Base-by-base conservation (phyloP, 441 rosid genomes). In the Pelargonium cotyledonis region DNA sequence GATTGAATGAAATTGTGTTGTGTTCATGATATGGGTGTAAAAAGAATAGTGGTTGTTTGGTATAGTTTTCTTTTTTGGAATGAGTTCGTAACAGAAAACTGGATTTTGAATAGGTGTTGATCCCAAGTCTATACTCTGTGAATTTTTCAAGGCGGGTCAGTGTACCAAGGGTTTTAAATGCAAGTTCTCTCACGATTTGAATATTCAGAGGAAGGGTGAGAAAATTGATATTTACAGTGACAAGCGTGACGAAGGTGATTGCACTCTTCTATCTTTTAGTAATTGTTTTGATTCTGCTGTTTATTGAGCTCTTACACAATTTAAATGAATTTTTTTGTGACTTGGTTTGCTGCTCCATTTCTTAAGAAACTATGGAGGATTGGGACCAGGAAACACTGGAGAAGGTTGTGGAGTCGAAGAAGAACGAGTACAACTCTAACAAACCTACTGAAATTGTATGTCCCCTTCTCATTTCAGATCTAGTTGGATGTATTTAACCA, bases 321-420 rank as follows among this genome's bases (percentile, higher is more conserved):
- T 2, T 62, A 66, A 66, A 58, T 35, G 55, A 53, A 15, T 41
- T 41, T 68, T 16, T 38, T 55, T 65, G 44, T 31, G 31, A 63
- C 51, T 53, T 35, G 51, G 0, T 31, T 70, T 64, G 66, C 14
- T 66, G 2, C 60, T 16, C 66, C 72, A 16, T 41, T 76, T 66
- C 68, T 66, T 41, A 71, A 86, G 98, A 80, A 31, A 74, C 85
- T 0, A 95, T 95, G 98, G 98, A 90, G 70, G 92, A 95, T 46
- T 95, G 98, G 97, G 99, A 95, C 79, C 98, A 92, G 75, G 98
- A 84, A 72, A 90, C 89, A 8, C 76, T 95, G 80, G 99, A 95
- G 85, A 89, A 89, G 78, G 99, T 92, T 55, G 88, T 92, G 71
- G 92, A 90, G 75, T 90, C 95, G 0, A 95, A 91, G 90, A 85